Conservation (phyloP, 2,329 filamentous ascomycete species). For the Colletotrichum coccodes region DNA sequence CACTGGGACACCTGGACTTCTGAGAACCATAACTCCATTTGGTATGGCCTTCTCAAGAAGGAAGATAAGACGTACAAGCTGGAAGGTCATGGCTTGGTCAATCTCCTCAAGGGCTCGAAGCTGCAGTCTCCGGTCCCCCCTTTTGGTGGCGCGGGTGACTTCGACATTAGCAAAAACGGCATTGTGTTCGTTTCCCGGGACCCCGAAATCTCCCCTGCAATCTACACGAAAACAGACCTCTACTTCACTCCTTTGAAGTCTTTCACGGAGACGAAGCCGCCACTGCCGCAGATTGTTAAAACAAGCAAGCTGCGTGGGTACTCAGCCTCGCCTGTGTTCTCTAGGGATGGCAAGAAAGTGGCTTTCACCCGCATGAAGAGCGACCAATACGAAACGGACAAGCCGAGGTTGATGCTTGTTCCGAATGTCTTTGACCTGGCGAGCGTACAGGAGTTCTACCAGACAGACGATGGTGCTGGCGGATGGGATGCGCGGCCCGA, state of each 20-base stretch:
- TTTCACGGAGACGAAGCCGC: slow-evolving; percentile 64
- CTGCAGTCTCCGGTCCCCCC: slow-evolving; percentile 77
- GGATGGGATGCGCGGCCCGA: slow-evolving; percentile 70
- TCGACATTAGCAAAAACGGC: slow-evolving; percentile 75
- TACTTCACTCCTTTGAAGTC: slow-evolving; percentile 76
- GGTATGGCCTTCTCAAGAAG: slow-evolving; percentile 72
- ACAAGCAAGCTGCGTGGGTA: slow-evolving; percentile 73
- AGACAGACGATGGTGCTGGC: slow-evolving; percentile 70
- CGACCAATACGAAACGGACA: slow-evolving; percentile 84
- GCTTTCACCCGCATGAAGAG: slow-evolving; percentile 84
- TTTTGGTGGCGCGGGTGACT: slow-evolving; percentile 84
- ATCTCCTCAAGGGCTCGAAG: slow-evolving; percentile 69
- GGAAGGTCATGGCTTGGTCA: slow-evolving; percentile 60
- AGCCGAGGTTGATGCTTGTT: slow-evolving; percentile 73
- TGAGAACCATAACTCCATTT: slow-evolving; percentile 76
- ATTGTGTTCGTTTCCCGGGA: slow-evolving; percentile 82
- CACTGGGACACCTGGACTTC: slow-evolving; percentile 86
- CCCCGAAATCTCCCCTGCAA: slow-evolving; percentile 74
- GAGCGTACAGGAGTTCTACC: slow-evolving; percentile 71
- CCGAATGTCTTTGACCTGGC: slow-evolving; percentile 67
- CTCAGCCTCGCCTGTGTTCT: slow-evolving; percentile 75
- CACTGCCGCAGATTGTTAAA: slow-evolving; percentile 61
- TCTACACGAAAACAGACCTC: slow-evolving; percentile 84
- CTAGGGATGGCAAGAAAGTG: slow-evolving; percentile 74
- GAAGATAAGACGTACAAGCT: slow-evolving; percentile 53